Evolutionary conservation across 768 basidiomycete genomes (phyloP).

Genomic region (Mycena chlorophos): DNA sequence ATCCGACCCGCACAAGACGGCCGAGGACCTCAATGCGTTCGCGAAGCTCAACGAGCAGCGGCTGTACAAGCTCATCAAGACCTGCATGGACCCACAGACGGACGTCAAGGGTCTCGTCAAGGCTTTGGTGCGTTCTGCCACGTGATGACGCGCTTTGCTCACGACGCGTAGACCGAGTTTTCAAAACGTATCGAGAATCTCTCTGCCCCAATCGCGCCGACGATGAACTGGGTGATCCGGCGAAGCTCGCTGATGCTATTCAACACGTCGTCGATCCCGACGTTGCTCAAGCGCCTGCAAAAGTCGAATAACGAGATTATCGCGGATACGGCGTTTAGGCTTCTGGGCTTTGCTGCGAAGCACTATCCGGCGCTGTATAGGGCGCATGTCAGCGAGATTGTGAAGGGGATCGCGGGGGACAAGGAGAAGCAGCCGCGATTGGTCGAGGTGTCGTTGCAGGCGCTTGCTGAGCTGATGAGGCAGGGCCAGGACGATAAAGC

Average conservation of each 20-base stretch:
- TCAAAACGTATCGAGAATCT: slow-evolving; percentile 72
- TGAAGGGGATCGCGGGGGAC: slow-evolving; percentile 69
- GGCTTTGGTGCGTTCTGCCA: slow-evolving; percentile 56
- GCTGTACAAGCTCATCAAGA: slow-evolving; percentile 81
- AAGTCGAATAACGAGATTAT: slow-evolving; percentile 41
- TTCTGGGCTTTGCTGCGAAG: slow-evolving; percentile 69
- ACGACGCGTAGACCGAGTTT: slow-evolving; percentile 66
- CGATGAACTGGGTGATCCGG: slow-evolving; percentile 71
- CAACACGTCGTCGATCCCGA: slow-evolving; percentile 84
- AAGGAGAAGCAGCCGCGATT: slow-evolving; percentile 55
- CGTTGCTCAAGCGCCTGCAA: slow-evolving; percentile 68
- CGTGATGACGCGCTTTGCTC: not conserved
- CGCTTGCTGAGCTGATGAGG: slow-evolving; percentile 62
- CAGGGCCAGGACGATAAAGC: slow-evolving; percentile 57
- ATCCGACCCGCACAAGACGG: slow-evolving; percentile 70
- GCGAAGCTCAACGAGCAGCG: slow-evolving; percentile 85
- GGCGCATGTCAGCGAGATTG: slow-evolving; percentile 72
- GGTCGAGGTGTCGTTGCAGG: slow-evolving; percentile 73
- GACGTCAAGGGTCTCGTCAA: slow-evolving; percentile 82
- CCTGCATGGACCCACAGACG: slow-evolving; percentile 79
- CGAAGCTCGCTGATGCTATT: slow-evolving; percentile 70
- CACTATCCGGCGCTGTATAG: slow-evolving; percentile 72
- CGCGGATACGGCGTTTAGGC: slow-evolving; percentile 49
- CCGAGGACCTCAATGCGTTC: slow-evolving; percentile 78
- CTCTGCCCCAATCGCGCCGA: slow-evolving; percentile 56